phyloP scores from a whole-genome alignment of 2,329 filamentous ascomycete species.

The Didymella segeticola region DNA sequence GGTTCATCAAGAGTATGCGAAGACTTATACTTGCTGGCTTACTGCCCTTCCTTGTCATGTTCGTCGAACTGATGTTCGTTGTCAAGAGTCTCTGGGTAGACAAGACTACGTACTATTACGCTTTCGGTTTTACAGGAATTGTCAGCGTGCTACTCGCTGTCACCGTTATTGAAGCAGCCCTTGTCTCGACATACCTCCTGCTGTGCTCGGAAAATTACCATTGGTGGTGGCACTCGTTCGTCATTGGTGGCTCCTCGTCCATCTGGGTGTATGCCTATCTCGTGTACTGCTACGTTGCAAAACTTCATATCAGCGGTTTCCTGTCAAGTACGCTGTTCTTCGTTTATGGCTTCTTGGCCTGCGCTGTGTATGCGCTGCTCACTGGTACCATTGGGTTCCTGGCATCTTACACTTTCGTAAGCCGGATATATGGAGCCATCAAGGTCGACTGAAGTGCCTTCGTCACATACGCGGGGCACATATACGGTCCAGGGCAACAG shows the following conservation, averaged over 20 bases:
- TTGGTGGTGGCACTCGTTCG: constrained; percentile 93
- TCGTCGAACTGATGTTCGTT: constrained; percentile 85
- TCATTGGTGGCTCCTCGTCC: constrained; percentile 76
- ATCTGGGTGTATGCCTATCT: constrained; percentile 86
- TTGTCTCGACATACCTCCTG: constrained; percentile 82
- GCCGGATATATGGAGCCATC: constrained; percentile 74
- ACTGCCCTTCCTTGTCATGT: constrained; percentile 85
- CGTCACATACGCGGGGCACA: neutral
- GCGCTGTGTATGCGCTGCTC: constrained; percentile 78
- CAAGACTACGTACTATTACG: constrained; percentile 90
- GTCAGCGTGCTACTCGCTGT: constrained; percentile 75
- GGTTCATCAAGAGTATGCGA: constrained; percentile 72
- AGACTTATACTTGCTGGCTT: constrained; percentile 75
- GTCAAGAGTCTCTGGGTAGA: constrained; percentile 90
- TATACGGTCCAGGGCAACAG: neutral
- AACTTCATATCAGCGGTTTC: constrained; percentile 81
- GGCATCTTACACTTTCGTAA: constrained; percentile 82
- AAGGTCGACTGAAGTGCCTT: constrained; percentile 20
- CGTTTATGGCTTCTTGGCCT: constrained; percentile 82
- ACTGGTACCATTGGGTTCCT: constrained; percentile 86
- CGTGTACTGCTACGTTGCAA: constrained; percentile 81
- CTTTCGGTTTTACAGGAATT: constrained; percentile 83
- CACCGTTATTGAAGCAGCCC: constrained; percentile 81
- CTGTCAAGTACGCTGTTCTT: constrained; percentile 84
- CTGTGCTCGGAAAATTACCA: constrained; percentile 81